phyloP scores from a whole-genome alignment of 495 filamentous ascomycete genomes.

The Tuber melanosporum region DNA sequence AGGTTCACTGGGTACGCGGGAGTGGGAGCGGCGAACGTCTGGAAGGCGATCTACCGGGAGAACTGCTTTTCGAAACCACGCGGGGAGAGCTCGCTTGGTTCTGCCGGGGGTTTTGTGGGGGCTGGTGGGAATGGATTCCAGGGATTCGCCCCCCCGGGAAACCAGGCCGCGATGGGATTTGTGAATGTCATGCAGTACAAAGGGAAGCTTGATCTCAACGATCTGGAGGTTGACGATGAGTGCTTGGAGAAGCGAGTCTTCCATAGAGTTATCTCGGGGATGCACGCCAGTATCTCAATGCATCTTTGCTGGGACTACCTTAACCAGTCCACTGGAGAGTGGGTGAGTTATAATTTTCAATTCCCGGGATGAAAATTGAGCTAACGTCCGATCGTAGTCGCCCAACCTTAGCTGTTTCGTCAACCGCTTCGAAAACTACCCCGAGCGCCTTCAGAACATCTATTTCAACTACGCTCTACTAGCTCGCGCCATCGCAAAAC shows the following conservation, averaged over 20 bases:
- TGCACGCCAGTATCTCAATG: slow-evolving; percentile 94
- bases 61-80: slow-evolving; percentile 82
- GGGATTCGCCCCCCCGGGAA: slow-evolving; percentile 30
- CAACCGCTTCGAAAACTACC: slow-evolving; percentile 69
- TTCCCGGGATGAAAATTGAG: background rate
- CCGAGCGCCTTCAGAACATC: slow-evolving; percentile 90
- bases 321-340: slow-evolving; percentile 89
- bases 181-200: slow-evolving; percentile 70
- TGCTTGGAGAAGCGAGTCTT: slow-evolving; percentile 97
- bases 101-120: slow-evolving; percentile 44
- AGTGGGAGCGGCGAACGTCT: slow-evolving; percentile 73
- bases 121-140: slow-evolving; percentile 18
- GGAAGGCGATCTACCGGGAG: slow-evolving; percentile 93
- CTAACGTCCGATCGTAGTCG: slow-evolving; percentile 28
- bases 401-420: slow-evolving; percentile 90
- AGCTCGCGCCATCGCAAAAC: slow-evolving; percentile 80
- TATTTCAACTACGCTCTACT: slow-evolving; percentile 98
- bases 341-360: slow-evolving; percentile 47
- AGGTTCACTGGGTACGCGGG: slow-evolving; percentile 92
- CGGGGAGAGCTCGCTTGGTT: slow-evolving; percentile 46
- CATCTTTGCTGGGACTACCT: slow-evolving; percentile 95
- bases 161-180: slow-evolving; percentile 74
- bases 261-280: slow-evolving; percentile 86
- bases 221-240: slow-evolving; percentile 72
- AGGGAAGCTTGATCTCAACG: slow-evolving; percentile 54